Percentiles rank a stretch among this genome's conserved stretches.
phyloP scores from a whole-genome alignment of 2,329 filamentous ascomycete genomes.

The Paecilomyces fulvus region DNA sequence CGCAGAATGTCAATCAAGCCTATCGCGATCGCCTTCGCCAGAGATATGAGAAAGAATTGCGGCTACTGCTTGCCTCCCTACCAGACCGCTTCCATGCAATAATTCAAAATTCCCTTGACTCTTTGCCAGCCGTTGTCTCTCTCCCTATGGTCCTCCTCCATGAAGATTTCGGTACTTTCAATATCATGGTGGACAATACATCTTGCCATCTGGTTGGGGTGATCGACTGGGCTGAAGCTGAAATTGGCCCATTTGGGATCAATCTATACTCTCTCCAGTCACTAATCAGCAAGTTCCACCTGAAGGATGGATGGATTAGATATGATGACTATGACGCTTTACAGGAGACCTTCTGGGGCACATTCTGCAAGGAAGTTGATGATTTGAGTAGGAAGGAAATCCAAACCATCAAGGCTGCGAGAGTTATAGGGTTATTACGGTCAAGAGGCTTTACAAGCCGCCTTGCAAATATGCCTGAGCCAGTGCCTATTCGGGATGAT shows the following conservation, averaged over 20 bases:
- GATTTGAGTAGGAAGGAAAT: slow-evolving; percentile 16
- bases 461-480: slow-evolving; percentile 26
- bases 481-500: slow-evolving; percentile 29
- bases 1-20: slow-evolving; percentile 18
- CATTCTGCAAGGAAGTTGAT: slow-evolving; percentile 21
- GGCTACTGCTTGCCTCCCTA: slow-evolving; percentile 23
- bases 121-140: slow-evolving; percentile 26
- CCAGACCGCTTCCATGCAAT: slow-evolving; percentile 26
- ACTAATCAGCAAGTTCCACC: slow-evolving; percentile 28
- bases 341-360: slow-evolving; percentile 26
- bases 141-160: slow-evolving; percentile 35
- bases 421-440: slow-evolving; percentile 25
- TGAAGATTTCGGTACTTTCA: slow-evolving; percentile 30
- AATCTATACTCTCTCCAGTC: slow-evolving; percentile 30
- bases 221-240: slow-evolving; percentile 37
- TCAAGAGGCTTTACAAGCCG: slow-evolving; percentile 32
- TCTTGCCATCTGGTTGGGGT: slow-evolving; percentile 32
- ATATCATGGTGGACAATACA: slow-evolving; percentile 32
- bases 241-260: slow-evolving; percentile 32
- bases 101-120: slow-evolving; percentile 22
- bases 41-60: slow-evolving; percentile 24
- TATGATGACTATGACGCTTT: slow-evolving; percentile 26
- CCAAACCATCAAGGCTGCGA: slow-evolving; percentile 22
- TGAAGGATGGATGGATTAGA: slow-evolving; percentile 24
- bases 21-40: slow-evolving; percentile 16